phyloP scores from a whole-genome alignment of 495 filamentous ascomycete species.

The Penicillium bovifimosum region DNA sequence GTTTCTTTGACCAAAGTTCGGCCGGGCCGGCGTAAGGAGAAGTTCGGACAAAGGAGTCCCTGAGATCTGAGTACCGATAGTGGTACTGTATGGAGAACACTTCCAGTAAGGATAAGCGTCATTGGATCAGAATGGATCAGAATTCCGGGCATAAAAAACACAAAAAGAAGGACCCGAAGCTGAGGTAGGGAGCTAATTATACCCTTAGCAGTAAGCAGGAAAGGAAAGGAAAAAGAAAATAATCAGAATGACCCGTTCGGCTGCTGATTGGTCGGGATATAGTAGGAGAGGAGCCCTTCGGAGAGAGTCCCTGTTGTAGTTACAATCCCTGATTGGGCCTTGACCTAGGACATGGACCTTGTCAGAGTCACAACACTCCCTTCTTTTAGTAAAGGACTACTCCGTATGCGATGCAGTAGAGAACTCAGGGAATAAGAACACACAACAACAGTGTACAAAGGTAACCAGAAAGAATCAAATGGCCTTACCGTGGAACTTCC shows the following conservation, averaged over 20 bases:
- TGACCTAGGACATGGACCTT: background rate
- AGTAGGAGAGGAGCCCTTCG: constrained; percentile 1
- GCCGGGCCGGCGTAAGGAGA: constrained; percentile 4
- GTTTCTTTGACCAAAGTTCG: background rate
- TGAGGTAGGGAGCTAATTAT: constrained; percentile 1
- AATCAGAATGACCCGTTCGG: background rate
- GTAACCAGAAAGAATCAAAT: background rate
- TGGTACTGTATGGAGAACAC: background rate
- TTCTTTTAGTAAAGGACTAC: background rate
- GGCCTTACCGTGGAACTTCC: too few relatives aligned
- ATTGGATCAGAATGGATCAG: background rate
- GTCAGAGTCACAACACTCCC: background rate
- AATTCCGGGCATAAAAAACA: background rate
- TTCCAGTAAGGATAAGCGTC: background rate
- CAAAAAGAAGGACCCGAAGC: background rate
- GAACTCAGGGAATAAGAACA: background rate
- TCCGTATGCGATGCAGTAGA: background rate
- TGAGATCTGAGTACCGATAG: background rate
- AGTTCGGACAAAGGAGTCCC: background rate
- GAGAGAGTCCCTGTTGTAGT: background rate
- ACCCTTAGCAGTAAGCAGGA: background rate
- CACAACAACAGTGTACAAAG: background rate
- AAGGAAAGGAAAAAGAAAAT: background rate
- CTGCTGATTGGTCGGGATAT: constrained; percentile 1
- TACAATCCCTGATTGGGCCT: constrained; percentile 1